Base-by-base conservation (phyloP, 2,329 filamentous ascomycete genomes). In the Madurella fahalii region DNA sequence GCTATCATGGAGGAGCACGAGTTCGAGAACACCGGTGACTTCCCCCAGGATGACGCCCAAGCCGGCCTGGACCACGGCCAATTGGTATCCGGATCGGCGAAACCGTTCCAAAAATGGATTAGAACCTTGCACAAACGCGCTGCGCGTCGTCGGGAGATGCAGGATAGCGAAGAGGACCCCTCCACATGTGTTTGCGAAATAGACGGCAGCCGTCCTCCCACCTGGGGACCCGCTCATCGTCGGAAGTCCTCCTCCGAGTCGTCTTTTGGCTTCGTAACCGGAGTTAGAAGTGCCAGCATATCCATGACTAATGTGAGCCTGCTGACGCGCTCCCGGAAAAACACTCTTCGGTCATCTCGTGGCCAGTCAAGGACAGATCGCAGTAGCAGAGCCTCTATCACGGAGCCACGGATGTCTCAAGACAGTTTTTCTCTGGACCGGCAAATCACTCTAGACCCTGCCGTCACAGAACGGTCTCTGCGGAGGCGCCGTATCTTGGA, bases 401-500 rank as follows among this genome's bases (percentile, higher is more conserved):
- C 78, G 54, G 75, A 74, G 15, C 72, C 77, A n/a, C 82, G 85
- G 16, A 75, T 80, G 16, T 88, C 84, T 0, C 85, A 89, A 61
- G 81, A 84, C 52, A 84, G 87, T 58, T 74, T 70, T 18, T 85
- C 83, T 2, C 73, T 79, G 7, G 87, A 89, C 50, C 77, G 74
- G 42, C 66, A 68, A n/a, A 61, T 67, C 5, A 64, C 71, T 9
- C 59, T 85, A 11, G 90, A 96, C 61, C 80, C 86, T 54, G 84
- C 79, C 31, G 85, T 87, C n/a, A 80, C 81, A 41, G 81, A 85
- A 61, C 83, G 92, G 50, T 83, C 90, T 1, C 71, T 88, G 17
- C 87, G 91, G 64, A 83, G 94, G 57, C 83, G 90, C 13, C 84
- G 86, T 58, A 84, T 95, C 40, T 72, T 97, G 37, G 89, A 94